These are phyloP conservation scores for Sarocladiaceae sp. DNA, from an alignment of 2,329 filamentous ascomycete genomes.

Conservation along the genomic window DNA sequence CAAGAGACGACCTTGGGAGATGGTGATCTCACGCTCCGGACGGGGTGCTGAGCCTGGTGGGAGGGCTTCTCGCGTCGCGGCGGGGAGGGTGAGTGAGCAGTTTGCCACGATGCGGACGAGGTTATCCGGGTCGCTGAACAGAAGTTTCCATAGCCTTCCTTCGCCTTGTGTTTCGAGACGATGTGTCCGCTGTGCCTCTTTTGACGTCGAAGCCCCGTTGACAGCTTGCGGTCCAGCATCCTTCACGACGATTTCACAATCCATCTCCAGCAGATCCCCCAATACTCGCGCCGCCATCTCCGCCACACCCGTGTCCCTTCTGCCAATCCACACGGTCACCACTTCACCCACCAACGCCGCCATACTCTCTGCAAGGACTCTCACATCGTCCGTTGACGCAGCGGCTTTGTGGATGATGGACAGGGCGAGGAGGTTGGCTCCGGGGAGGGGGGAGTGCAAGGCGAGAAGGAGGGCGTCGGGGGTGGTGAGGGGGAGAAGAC, in stretches of 20 bases:
- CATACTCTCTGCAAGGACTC: conserved; percentile 35
- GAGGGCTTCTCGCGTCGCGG: conserved; percentile 19
- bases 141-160: conserved; percentile 45
- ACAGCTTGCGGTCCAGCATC: conserved; percentile 11
- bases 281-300: conserved; percentile 45
- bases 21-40: conserved; percentile 34
- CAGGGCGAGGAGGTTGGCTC: conserved; percentile 53
- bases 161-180: conserved; percentile 34
- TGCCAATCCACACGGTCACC: conserved; percentile 45
- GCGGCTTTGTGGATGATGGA: conserved; percentile 50
- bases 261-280: conserved; percentile 47
- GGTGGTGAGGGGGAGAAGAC: conserved; percentile 45
- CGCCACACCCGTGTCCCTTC: conserved; percentile 48
- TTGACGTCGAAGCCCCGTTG: conserved; percentile 28
- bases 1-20: conserved; percentile 48
- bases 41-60: conserved; percentile 5
- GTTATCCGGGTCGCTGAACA: conserved; percentile 39
- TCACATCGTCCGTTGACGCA: conserved; percentile 38
- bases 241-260: conserved; percentile 34
- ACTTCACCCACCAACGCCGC: conserved; percentile 36
- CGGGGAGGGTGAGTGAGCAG: conserved; percentile 24
- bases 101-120: conserved; percentile 36
- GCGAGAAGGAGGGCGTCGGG: conserved; percentile 45
- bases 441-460: conserved; percentile 45
- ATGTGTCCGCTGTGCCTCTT: conserved; percentile 17